These are phyloP conservation scores for Lasiosphaeria hispida DNA, from an alignment of 495 filamentous ascomycete species.

Conservation along the genomic window DNA sequence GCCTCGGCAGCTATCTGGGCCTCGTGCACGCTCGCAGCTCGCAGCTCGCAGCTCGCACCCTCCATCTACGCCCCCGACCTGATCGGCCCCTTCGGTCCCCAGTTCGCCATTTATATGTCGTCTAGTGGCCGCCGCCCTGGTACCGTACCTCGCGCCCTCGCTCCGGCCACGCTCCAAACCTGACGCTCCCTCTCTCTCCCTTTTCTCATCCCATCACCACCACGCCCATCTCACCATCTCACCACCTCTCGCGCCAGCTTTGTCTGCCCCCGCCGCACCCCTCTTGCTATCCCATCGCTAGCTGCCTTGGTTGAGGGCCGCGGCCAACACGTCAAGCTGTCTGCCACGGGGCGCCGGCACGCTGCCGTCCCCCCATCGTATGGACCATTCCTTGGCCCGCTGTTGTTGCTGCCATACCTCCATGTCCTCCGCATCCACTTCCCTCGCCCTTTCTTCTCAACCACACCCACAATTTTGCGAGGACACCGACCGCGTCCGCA, in stretches of 20 bases:
- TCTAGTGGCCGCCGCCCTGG: slow-evolving; percentile 12
- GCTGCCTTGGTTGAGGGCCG: slow-evolving; percentile 2
- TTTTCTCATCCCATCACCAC: slow-evolving; percentile 1
- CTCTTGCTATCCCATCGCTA: background rate
- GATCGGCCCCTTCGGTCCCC: background rate
- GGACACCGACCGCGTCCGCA: slow-evolving; percentile 6
- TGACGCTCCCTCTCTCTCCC: slow-evolving; percentile 5
- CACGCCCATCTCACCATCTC: background rate
- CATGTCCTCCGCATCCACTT: slow-evolving; percentile 13
- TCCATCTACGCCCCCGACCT: background rate
- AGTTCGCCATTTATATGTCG: slow-evolving; percentile 8
- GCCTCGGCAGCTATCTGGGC: slow-evolving; percentile 4
- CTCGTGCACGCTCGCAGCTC: background rate
- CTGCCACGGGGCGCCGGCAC: slow-evolving; percentile 27
- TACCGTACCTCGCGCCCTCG: slow-evolving; percentile 7
- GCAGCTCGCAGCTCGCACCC: background rate
- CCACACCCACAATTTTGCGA: slow-evolving; percentile 8
- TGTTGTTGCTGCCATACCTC: slow-evolving; percentile 10
- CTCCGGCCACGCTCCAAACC: slow-evolving; percentile 8
- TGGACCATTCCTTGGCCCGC: slow-evolving; percentile 29
- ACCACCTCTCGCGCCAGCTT: background rate
- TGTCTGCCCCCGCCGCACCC: background rate
- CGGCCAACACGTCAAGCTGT: slow-evolving; percentile 8
- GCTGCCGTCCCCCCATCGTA: slow-evolving; percentile 25
- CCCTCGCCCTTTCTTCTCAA: slow-evolving; percentile 9